A percentile compares a stretch with the other conserved stretches of the same genome.
Conservation (phyloP, 805 yeast genomes). For the Maudiozyma turicensis region DNA sequence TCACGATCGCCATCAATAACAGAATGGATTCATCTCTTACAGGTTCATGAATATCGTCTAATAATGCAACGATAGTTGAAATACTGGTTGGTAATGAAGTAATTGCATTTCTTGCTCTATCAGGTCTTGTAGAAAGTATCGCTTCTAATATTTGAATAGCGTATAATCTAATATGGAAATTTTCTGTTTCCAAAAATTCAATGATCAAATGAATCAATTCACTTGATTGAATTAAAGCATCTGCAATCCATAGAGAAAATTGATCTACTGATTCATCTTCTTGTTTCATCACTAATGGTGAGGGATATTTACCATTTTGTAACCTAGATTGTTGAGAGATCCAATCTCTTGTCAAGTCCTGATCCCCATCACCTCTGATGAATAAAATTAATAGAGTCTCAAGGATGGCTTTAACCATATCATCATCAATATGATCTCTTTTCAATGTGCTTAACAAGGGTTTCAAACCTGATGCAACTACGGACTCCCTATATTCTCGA, state of each 20-base stretch:
- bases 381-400: slow-evolving; percentile 81
- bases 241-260: slow-evolving; percentile 90
- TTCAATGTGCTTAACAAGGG: slow-evolving; percentile 58
- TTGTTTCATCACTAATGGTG: slow-evolving; percentile 53
- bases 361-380: slow-evolving; percentile 54
- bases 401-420: slow-evolving; percentile 64
- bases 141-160: slow-evolving; percentile 81
- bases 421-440: slow-evolving; percentile 60
- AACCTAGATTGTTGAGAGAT: slow-evolving; percentile 64
- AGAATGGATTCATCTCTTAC: slow-evolving; percentile 81
- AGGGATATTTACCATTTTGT: slow-evolving; percentile 70
- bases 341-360: slow-evolving; percentile 60
- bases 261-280: slow-evolving; percentile 53
- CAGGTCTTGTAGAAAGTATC: slow-evolving; percentile 64
- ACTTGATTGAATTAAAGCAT: slow-evolving; percentile 65
- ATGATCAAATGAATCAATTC: slow-evolving; percentile 35
- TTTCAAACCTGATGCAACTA: slow-evolving; percentile 76
- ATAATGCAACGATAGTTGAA: slow-evolving; percentile 54
- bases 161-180: slow-evolving; percentile 73
- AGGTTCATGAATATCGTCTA: slow-evolving; percentile 68
- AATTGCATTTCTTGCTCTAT: slow-evolving; percentile 62
- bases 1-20: slow-evolving; percentile 72
- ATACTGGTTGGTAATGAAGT: slow-evolving; percentile 69
- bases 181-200: slow-evolving; percentile 43
- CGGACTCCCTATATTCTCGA: slow-evolving; percentile 80